These are phyloP conservation scores for Penicillium angulare DNA, from an alignment of 495 filamentous ascomycete species.

Conservation along the genomic window DNA sequence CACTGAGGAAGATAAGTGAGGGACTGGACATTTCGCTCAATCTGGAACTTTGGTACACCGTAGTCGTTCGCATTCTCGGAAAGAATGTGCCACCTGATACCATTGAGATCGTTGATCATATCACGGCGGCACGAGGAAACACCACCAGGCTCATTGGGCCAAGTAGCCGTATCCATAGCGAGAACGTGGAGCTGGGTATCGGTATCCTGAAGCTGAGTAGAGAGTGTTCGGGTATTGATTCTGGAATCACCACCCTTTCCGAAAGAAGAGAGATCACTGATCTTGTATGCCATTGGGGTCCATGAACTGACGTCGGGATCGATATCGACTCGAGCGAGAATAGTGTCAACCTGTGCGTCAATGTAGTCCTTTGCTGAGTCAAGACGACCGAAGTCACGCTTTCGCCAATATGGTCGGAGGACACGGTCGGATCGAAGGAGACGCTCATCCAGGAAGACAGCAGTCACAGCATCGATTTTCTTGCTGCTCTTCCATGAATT, in stretches of 20 bases:
- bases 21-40: constrained; percentile 4
- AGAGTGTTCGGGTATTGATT: constrained; percentile 5
- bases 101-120: constrained; percentile 5
- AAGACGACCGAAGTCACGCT: constrained; percentile 1
- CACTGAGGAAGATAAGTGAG: constrained; percentile 2
- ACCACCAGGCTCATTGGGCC: constrained; percentile 3
- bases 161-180: constrained; percentile 5
- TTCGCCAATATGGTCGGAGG: constrained; percentile 1
- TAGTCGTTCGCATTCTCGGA: constrained; percentile 4
- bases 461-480: constrained; percentile 1
- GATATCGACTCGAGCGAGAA: constrained; percentile 3
- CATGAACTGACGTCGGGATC: constrained; percentile 3
- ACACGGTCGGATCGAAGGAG: constrained; percentile 2
- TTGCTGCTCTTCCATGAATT: constrained; percentile 3
- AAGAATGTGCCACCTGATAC: constrained; percentile 3
- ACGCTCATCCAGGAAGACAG: constrained; percentile 1
- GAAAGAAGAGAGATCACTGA: constrained; percentile 3
- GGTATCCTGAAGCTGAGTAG: constrained; percentile 3
- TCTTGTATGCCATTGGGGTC: constrained; percentile 2
- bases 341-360: constrained; percentile 1
- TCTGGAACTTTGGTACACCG: constrained; percentile 3
- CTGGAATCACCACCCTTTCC: constrained; percentile 3
- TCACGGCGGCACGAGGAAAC: constrained; percentile 2
- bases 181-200: constrained; percentile 6
- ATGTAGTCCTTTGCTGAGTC: not conserved